Base-by-base conservation (phyloP, 2,329 filamentous ascomycete species). In the Aspergillus sp. region DNA sequence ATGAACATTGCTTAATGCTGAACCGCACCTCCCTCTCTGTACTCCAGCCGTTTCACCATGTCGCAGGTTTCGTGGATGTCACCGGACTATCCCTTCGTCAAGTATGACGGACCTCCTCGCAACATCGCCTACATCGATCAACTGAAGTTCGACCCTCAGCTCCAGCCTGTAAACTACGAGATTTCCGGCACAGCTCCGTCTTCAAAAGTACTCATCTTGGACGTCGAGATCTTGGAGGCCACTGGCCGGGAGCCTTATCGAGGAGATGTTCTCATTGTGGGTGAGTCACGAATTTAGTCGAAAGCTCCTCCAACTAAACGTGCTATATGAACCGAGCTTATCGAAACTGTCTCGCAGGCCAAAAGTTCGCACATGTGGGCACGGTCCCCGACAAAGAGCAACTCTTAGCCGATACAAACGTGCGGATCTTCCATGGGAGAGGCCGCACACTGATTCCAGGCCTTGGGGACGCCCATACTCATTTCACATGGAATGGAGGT, bases 371-470 rank as follows among this genome's bases (percentile, higher is more conserved):
- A 3, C 22, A 55, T 36, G 75, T 78, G 5, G 76, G 76, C 14
- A 59, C 50, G 1, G 72, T 79, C 11, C 69, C 73, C 1, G 63
- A 71, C 32, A 67, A 70, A n/a, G 67, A 71, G 6, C 45, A 60
- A 2, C 63, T 77, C 0, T 53, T 60, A 7, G 63, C 64, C 24
- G 68, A 77, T 45, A 56, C 71, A 10, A 70, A 67, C 22, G 73
- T 79, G 6, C 70, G 74, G 29, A 67, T 76, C 20, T 69, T 80
- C 47, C 56, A 77, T 5, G 79, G 78, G 1, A 67, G 65, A 11
- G 78, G 78, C 1, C 70, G 80, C 18, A 83, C 81, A 1, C 63
- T 83, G 29, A 82, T 83, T 75, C 75, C 76, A 16, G 81, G 81
- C 0, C 69, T 83, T 0, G 78, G 80, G 1, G 81, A 83, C 59